Evolutionary conservation across 2,329 filamentous ascomycete species (phyloP).

Genomic region (Penicillium brevicompactum): DNA sequence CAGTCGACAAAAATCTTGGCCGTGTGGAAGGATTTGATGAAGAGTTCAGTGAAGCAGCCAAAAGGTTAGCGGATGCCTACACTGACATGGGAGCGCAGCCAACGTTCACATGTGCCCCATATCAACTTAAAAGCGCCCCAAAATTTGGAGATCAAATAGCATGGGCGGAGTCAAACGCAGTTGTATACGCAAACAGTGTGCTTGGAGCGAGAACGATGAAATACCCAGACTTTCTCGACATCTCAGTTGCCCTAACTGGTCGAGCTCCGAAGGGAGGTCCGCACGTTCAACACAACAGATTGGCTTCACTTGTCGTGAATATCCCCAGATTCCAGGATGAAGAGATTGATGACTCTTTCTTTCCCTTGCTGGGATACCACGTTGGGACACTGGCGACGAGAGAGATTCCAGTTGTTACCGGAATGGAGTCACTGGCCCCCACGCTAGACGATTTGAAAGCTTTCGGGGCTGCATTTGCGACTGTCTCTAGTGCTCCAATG

Average conservation of each 20-base stretch:
- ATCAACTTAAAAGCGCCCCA: background rate
- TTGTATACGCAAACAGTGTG: background rate
- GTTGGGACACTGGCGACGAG: background rate
- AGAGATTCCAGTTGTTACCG: background rate
- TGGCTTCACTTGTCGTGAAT: background rate
- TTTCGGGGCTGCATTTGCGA: slow-evolving; percentile 50
- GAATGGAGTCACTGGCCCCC: background rate
- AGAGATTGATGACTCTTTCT: background rate
- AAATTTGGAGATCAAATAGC: background rate
- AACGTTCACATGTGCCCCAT: background rate
- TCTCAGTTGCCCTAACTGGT: background rate
- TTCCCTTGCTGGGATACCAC: background rate
- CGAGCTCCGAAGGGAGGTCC: slow-evolving; percentile 21
- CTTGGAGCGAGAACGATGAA: background rate
- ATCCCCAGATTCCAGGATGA: background rate
- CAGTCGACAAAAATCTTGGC: background rate
- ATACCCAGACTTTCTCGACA: background rate
- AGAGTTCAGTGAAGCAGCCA: background rate
- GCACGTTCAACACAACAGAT: background rate
- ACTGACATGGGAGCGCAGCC: background rate
- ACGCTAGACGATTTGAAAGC: slow-evolving; percentile 40
- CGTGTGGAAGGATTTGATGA: background rate
- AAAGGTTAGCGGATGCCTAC: background rate
- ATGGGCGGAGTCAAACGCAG: background rate
- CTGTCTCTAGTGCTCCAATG: slow-evolving; percentile 46